These are phyloP conservation scores for Penicillium cataractarum DNA, from an alignment of 495 filamentous ascomycete species.

Conservation along the genomic window DNA sequence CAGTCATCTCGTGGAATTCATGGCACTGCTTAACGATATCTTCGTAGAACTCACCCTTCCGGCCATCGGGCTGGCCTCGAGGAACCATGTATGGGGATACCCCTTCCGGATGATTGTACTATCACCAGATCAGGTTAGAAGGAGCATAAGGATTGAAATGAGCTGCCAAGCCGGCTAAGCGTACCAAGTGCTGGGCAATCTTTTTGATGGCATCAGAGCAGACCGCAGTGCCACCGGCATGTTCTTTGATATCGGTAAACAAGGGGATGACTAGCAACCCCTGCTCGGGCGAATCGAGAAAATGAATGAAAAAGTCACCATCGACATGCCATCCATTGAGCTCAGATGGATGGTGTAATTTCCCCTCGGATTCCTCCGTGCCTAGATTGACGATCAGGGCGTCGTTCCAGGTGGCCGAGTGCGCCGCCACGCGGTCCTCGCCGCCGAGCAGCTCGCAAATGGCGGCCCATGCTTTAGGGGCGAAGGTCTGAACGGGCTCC, in stretches of 20 bases:
- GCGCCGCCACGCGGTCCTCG: slow-evolving; percentile 56
- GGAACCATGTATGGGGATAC: slow-evolving; percentile 69
- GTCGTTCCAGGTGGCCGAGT: slow-evolving; percentile 65
- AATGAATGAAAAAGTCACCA: slow-evolving; percentile 78
- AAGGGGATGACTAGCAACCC: slow-evolving; percentile 70
- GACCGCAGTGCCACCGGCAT: slow-evolving; percentile 71
- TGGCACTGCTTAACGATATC: slow-evolving; percentile 49
- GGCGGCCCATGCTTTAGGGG: slow-evolving; percentile 69
- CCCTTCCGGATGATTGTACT: slow-evolving; percentile 67
- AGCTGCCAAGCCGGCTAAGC: not conserved
- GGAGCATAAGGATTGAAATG: not conserved
- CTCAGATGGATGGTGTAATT: slow-evolving; percentile 50
- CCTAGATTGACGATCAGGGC: slow-evolving; percentile 76
- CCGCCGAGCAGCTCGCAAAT: slow-evolving; percentile 74
- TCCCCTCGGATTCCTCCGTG: slow-evolving; percentile 55
- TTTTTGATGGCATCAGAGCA: slow-evolving; percentile 60
- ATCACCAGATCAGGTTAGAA: not conserved
- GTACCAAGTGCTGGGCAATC: slow-evolving; percentile 59
- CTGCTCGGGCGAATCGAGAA: slow-evolving; percentile 74
- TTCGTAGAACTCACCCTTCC: slow-evolving; percentile 55
- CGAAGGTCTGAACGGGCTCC: slow-evolving; percentile 59
- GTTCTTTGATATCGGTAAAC: slow-evolving; percentile 64
- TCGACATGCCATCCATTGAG: slow-evolving; percentile 74
- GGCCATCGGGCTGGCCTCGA: slow-evolving; percentile 45
- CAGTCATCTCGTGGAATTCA: slow-evolving; percentile 68